These are phyloP conservation scores for Malus sylvestris DNA, from an alignment of 306 rosid genomes.

Conservation along the genomic window DNA sequence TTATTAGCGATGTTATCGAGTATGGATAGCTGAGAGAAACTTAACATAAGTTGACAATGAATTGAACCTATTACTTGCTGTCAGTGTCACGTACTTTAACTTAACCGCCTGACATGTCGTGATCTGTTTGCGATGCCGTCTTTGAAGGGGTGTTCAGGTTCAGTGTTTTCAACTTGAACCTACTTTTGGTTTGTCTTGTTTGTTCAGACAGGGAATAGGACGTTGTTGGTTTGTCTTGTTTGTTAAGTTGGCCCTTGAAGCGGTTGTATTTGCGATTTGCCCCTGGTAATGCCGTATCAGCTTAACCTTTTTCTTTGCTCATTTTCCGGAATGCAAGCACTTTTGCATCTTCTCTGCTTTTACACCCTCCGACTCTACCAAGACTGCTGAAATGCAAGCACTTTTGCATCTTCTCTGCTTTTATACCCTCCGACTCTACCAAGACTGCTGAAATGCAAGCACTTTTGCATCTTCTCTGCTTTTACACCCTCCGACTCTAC, in stretches of 20 bases:
- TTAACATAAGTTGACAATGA: no score
- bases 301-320: background rate
- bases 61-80: no score
- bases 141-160: no score
- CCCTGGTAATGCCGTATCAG: no score
- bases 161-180: background rate
- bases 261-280: no score
- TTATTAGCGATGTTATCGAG: accelerated
- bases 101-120: no score
- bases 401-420: no score
- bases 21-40: no score
- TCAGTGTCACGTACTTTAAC: no score
- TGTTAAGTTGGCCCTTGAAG: background rate
- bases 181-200: background rate
- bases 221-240: background rate
- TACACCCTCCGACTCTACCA: constrained; percentile 2
- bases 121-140: no score
- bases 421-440: no score
- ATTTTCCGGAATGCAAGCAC: background rate
- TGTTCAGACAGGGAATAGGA: background rate
- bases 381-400: background rate
- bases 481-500: background rate
- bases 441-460: background rate
- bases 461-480: background rate
- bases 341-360: background rate